phyloP scores from a whole-genome alignment of 2,329 filamentous ascomycete genomes.

The Aaosphaeria arxii region DNA sequence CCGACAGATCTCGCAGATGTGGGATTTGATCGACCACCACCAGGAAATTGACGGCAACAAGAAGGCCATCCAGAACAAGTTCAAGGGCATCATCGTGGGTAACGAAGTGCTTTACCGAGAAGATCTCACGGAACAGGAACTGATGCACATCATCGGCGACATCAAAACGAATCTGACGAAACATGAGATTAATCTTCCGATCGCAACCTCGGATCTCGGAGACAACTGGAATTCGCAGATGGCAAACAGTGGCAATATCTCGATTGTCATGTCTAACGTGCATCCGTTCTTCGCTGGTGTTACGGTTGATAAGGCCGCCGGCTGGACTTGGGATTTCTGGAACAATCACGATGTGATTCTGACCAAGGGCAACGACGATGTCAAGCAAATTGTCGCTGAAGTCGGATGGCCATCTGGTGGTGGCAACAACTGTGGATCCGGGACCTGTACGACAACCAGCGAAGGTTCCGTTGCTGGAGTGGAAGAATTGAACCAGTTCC shows the following conservation, averaged over 20 bases:
- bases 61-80: conserved; percentile 56
- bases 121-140: conserved; percentile 63
- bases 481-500: conserved; percentile 77
- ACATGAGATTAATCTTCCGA: conserved; percentile 62
- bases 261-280: conserved; percentile 94
- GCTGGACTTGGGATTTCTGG: conserved; percentile 86
- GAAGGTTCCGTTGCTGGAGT: conserved; percentile 75
- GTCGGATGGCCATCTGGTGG: conserved; percentile 87
- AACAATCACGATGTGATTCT: conserved; percentile 62
- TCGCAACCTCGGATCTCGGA: conserved; percentile 86
- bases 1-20: conserved; percentile 81
- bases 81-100: conserved; percentile 62
- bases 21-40: conserved; percentile 72
- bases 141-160: conserved; percentile 62
- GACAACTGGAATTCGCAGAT: conserved; percentile 77
- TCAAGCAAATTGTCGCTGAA: conserved; percentile 79
- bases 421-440: conserved; percentile 71
- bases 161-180: conserved; percentile 68
- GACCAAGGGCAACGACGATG: conserved; percentile 48
- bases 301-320: conserved; percentile 62
- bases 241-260: conserved; percentile 59
- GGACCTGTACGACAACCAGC: conserved; percentile 53
- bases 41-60: conserved; percentile 27
- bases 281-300: conserved; percentile 94
- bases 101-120: conserved; percentile 62